These are phyloP conservation scores for Grosmannia clavigera DNA, from an alignment of 2,329 filamentous ascomycete species.

Conservation along the genomic window DNA sequence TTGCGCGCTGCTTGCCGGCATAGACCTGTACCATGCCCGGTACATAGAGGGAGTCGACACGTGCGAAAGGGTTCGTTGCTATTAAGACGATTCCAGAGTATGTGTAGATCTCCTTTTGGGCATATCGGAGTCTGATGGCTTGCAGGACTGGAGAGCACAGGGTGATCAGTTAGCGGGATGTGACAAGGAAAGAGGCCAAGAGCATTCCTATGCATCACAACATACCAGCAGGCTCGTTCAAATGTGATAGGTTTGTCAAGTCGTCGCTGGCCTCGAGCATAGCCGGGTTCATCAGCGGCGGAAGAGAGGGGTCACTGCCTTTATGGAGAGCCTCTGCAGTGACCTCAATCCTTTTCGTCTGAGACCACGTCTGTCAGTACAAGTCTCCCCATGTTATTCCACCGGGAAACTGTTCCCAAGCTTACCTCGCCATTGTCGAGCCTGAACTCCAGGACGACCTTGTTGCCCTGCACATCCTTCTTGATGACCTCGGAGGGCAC, in stretches of 20 bases:
- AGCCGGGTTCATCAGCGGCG: constrained; percentile 92
- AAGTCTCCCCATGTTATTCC: background rate
- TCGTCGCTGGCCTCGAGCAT: constrained; percentile 99
- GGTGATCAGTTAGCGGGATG: background rate
- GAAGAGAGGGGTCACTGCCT: constrained; percentile 65
- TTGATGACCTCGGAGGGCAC: constrained; percentile 87
- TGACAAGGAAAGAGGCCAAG: constrained; percentile 5
- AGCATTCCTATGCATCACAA: background rate
- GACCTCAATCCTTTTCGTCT: constrained; percentile 73
- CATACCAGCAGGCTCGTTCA: constrained; percentile 94
- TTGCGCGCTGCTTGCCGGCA: constrained; percentile 89
- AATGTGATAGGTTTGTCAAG: constrained; percentile 89
- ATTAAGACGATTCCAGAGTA: constrained; percentile 98
- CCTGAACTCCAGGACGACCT: constrained; percentile 76
- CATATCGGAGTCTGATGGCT: constrained; percentile 92
- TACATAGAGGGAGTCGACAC: constrained; percentile 95
- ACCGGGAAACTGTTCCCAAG: background rate
- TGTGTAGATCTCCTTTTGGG: constrained; percentile 98
- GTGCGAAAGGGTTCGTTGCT: constrained; percentile 93
- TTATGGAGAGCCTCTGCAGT: constrained; percentile 64
- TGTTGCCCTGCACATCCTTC: constrained; percentile 73
- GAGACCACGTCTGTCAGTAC: constrained; percentile 2
- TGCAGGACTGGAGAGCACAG: constrained; percentile 57
- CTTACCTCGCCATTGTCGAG: constrained; percentile 85
- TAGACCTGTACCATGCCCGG: constrained; percentile 99